A percentile compares a stretch with the other conserved stretches of the same genome.
Conservation (phyloP, 768 basidiomycete genomes). For the Brasilioporus rufonigricans region DNA sequence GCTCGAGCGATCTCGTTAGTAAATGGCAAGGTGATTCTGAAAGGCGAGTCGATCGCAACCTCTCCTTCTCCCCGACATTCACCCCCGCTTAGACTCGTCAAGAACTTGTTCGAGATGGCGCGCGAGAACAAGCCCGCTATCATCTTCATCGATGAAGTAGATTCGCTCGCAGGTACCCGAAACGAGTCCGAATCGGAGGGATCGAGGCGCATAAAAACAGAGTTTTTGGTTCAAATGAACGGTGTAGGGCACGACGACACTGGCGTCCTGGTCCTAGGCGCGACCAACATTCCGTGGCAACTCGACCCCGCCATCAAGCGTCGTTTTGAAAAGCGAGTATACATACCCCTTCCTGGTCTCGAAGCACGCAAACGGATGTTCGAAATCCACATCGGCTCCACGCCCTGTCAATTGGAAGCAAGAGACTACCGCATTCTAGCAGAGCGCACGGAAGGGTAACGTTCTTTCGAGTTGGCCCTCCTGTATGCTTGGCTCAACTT, state of each 20-base stretch:
- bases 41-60: constrained; percentile 51
- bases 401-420: constrained; percentile 77
- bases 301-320: constrained; percentile 97
- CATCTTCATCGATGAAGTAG: constrained; percentile 99
- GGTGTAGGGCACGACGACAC: constrained; percentile 98
- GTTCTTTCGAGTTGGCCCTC: neutral
- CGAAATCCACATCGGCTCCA: constrained; percentile 91
- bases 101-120: constrained; percentile 94
- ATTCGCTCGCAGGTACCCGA: constrained; percentile 91
- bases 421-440: constrained; percentile 83
- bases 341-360: constrained; percentile 93
- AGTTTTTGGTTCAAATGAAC: constrained; percentile 98
- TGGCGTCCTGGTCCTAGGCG: constrained; percentile 93
- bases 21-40: constrained; percentile 99
- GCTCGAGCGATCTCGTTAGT: constrained; percentile 91
- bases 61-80: neutral
- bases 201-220: constrained; percentile 95
- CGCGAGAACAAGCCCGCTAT: constrained; percentile 95
- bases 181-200: constrained; percentile 98
- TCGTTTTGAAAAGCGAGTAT: constrained; percentile 97
- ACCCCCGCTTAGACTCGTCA: constrained; percentile 66
- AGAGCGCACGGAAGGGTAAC: constrained; percentile 79
- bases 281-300: constrained; percentile 99
- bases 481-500: neutral
- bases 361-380: constrained; percentile 96